Evolutionary conservation across 2,329 filamentous ascomycete species (phyloP).

Genomic region (Fusarium agapanthi): DNA sequence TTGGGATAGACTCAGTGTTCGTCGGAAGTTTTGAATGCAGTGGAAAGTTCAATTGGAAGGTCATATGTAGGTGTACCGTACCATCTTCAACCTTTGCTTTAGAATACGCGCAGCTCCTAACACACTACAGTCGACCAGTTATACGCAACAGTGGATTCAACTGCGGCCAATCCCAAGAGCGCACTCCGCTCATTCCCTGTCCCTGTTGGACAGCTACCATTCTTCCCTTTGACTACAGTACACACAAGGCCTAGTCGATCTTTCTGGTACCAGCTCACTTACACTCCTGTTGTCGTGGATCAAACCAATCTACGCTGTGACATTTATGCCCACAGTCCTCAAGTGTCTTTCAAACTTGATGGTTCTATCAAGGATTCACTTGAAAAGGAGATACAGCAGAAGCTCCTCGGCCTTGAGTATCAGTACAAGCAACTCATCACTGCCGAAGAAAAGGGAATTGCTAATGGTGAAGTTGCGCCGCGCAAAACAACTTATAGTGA

Average conservation of each 20-base stretch:
- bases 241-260: fast-evolving
- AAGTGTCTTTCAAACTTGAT: too few species aligned
- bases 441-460: fast-evolving
- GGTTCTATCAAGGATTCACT: fast-evolving
- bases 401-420: neutral
- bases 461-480: fast-evolving
- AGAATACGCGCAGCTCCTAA: neutral
- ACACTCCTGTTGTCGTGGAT: neutral
- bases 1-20: neutral
- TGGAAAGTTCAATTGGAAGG: neutral
- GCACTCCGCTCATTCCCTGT: fast-evolving
- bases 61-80: neutral
- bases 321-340: fast-evolving
- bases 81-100: fast-evolving
- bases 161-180: too few species aligned
- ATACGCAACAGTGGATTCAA: too few species aligned
- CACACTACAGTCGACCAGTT: neutral
- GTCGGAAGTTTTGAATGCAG: neutral
- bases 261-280: neutral
- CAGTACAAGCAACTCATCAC: neutral
- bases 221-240: neutral
- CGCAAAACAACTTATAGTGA: fast-evolving
- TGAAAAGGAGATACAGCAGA: neutral
- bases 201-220: neutral
- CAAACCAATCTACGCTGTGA: neutral